Evolutionary conservation across 176 grass and related monocot species (phyloP).

Genomic region (Avena eriantha): DNA sequence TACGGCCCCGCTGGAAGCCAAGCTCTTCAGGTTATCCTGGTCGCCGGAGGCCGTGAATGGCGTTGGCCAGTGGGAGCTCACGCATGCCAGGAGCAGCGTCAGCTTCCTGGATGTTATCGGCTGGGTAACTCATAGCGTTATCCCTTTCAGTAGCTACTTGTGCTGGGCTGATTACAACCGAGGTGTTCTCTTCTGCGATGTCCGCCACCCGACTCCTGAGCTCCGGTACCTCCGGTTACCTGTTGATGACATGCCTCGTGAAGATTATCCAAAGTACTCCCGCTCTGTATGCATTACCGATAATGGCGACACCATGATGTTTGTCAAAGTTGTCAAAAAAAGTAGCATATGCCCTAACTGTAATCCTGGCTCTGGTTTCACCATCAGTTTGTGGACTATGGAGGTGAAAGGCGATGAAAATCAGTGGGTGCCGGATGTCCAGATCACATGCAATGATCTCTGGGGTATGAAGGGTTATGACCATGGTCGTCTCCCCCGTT

Average conservation of each 20-base stretch:
- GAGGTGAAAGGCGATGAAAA: too few relatives aligned
- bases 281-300: not conserved
- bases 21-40: not conserved
- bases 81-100: not conserved
- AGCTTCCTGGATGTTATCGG: not conserved
- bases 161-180: conserved; percentile 18
- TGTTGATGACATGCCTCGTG: not conserved
- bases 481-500: not conserved
- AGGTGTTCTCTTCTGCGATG: not conserved
- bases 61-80: not conserved
- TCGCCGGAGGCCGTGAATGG: not conserved
- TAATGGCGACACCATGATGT: not conserved
- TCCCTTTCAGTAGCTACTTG: not conserved
- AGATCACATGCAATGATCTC: not conserved
- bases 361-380: too few relatives aligned
- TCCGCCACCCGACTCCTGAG: not conserved
- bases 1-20: not conserved
- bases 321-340: not conserved
- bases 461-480: not conserved
- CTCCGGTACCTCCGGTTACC: not conserved
- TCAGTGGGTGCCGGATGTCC: too few relatives aligned
- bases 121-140: not conserved
- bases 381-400: too few relatives aligned
- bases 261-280: not conserved
- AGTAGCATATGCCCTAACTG: too few relatives aligned